Conservation (phyloP, 2,329 filamentous ascomycete genomes). For the Paramyrothecium roridum region DNA sequence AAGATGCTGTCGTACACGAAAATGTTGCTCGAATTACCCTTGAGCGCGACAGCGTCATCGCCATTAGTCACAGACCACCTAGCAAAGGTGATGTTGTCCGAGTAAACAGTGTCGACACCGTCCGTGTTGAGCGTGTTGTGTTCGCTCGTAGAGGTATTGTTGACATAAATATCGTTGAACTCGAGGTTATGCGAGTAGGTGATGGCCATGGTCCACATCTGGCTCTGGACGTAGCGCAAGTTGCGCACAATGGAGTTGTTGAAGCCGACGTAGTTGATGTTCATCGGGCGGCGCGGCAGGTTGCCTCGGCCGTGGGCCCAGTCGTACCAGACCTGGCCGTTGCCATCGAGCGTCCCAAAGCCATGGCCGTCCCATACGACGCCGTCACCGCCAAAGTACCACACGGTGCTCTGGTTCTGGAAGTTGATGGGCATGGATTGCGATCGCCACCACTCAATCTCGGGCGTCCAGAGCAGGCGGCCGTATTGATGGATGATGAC, state of each 20-base stretch:
- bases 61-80: constrained; percentile 49
- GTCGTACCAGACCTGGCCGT: constrained; percentile 59
- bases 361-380: constrained; percentile 47
- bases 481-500: constrained; percentile 42
- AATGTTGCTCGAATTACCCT: constrained; percentile 55
- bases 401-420: constrained; percentile 54
- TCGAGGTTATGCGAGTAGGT: constrained; percentile 43
- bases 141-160: constrained; percentile 37
- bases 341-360: constrained; percentile 53
- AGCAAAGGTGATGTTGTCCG: constrained; percentile 47
- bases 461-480: constrained; percentile 35
- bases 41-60: constrained; percentile 51
- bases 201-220: constrained; percentile 60
- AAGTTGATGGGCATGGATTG: constrained; percentile 49
- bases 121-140: constrained; percentile 36
- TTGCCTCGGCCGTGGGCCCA: constrained; percentile 42
- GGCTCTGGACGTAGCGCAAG: constrained; percentile 50
- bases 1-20: constrained; percentile 45
- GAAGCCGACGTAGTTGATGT: constrained; percentile 40
- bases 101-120: constrained; percentile 49
- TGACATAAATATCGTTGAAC: constrained; percentile 50
- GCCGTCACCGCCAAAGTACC: constrained; percentile 50
- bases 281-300: constrained; percentile 47
- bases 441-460: constrained; percentile 50
- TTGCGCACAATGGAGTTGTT: constrained; percentile 45